Conservation (phyloP, 192 early-diverging fungal genomes). For the Entophlyctis helioformis region DNA sequence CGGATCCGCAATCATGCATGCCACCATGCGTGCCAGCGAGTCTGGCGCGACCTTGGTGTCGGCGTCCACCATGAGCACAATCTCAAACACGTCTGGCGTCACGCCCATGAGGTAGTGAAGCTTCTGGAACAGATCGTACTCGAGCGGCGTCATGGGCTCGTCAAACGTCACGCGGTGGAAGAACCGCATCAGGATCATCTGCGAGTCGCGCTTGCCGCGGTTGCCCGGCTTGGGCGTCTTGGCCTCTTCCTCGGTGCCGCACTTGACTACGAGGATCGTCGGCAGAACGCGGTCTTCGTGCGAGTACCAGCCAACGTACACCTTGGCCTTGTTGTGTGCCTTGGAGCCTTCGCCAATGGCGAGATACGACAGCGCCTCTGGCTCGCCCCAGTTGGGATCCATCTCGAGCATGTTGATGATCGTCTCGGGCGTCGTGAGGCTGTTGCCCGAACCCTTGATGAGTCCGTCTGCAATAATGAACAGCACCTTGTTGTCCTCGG, state of each 20-base stretch:
- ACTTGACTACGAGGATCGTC: conserved; percentile 39
- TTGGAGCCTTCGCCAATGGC: conserved; percentile 88
- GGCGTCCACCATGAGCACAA: conserved; percentile 70
- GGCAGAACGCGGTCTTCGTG: conserved; percentile 22
- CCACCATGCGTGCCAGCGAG: conserved; percentile 35
- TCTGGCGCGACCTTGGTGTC: conserved; percentile 67
- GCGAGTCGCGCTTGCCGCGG: conserved; percentile 91
- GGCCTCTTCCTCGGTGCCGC: conserved; percentile 27
- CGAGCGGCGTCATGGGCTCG: conserved; percentile 76
- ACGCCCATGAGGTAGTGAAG: conserved; percentile 77
- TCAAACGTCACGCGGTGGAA: conserved; percentile 70
- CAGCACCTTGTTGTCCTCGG: conserved; percentile 76
- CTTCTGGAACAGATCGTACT: conserved; percentile 85
- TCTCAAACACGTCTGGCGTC: conserved; percentile 65
- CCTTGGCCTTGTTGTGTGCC: conserved; percentile 84
- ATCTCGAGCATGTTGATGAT: conserved; percentile 61
- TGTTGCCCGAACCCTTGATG: conserved; percentile 60
- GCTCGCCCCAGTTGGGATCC: conserved; percentile 31
- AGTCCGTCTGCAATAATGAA: conserved; percentile 82
- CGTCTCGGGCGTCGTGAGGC: conserved; percentile 72
- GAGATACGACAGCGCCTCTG: conserved; percentile 37
- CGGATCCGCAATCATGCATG: conserved; percentile 67
- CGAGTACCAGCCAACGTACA: conserved; percentile 39
- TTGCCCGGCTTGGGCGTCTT: conserved; percentile 36
- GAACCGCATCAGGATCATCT: conserved; percentile 92